Conservation (phyloP, 2,329 filamentous ascomycete genomes). For the Tolypocladium capitatum region DNA sequence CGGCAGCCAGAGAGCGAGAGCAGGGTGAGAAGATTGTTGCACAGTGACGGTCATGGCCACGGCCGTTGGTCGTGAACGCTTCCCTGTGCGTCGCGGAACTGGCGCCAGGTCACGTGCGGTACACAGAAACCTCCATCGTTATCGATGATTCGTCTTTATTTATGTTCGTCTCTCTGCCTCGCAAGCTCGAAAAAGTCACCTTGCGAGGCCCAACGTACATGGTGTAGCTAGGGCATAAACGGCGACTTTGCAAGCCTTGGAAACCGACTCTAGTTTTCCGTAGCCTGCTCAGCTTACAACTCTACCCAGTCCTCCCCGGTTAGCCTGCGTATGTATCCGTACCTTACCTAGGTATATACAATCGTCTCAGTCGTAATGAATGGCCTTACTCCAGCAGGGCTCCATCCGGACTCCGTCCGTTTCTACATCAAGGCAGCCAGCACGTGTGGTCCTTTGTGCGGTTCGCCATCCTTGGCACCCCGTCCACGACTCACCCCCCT, state of each 20-base stretch:
- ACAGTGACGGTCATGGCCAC: neutral
- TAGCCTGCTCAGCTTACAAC: neutral
- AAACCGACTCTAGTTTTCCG: neutral
- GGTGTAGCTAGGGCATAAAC: neutral
- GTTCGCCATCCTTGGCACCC: neutral
- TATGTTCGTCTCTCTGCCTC: neutral
- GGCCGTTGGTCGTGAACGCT: neutral
- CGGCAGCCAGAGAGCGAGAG: neutral
- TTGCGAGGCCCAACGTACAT: neutral
- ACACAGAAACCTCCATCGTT: neutral
- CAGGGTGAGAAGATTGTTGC: neutral
- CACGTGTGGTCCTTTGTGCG: neutral
- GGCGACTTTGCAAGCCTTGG: neutral
- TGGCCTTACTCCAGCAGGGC: neutral
- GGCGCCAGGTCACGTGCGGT: conserved; percentile 24
- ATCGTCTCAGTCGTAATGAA: neutral
- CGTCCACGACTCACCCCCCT: neutral
- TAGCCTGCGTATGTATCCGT: neutral
- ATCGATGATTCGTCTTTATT: neutral
- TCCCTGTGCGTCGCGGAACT: conserved; percentile 17
- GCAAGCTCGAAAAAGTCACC: neutral
- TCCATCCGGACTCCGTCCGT: neutral
- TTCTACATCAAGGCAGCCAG: neutral
- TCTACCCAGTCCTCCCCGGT: neutral
- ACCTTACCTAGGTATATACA: neutral